These are phyloP conservation scores for Amanita brunnescens DNA, from an alignment of 768 basidiomycete species.

Conservation along the genomic window DNA sequence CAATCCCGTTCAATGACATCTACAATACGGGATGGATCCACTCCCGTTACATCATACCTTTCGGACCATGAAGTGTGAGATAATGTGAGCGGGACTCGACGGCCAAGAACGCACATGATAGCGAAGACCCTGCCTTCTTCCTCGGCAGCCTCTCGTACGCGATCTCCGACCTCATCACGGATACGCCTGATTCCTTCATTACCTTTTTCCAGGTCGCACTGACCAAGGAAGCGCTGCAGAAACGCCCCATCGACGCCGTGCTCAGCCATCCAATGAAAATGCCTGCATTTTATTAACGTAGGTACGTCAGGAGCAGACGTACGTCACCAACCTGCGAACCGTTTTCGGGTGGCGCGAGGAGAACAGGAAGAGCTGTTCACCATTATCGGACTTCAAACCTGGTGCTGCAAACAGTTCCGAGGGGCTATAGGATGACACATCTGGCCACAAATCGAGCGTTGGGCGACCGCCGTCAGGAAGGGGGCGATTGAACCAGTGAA, in stretches of 20 bases:
- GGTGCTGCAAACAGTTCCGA: conserved; percentile 65
- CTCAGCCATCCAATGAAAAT: conserved; percentile 80
- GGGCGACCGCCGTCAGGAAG: conserved; percentile 61
- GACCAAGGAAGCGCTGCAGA: conserved; percentile 66
- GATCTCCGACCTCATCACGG: conserved; percentile 67
- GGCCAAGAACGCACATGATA: conserved; percentile 55
- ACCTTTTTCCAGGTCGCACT: conserved; percentile 50
- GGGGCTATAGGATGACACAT: conserved; percentile 58
- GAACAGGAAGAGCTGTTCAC: conserved; percentile 61
- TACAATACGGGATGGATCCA: conserved; percentile 63
- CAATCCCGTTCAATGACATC: conserved; percentile 64
- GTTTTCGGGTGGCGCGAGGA: conserved; percentile 72
- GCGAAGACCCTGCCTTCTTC: conserved; percentile 74
- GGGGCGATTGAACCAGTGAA: conserved; percentile 75
- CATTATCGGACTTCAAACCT: conserved; percentile 48
- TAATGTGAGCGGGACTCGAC: not conserved
- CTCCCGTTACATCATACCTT: conserved; percentile 81
- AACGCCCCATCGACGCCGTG: conserved; percentile 78
- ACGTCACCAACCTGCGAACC: conserved; percentile 40
- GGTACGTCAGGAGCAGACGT: not conserved
- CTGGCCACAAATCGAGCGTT: conserved; percentile 76
- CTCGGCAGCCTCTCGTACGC: conserved; percentile 71
- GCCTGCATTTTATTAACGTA: conserved; percentile 24
- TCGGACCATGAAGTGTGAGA: not conserved
- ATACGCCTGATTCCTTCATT: conserved; percentile 51